Evolutionary conservation across 345 rosid genomes (phyloP).

Genomic region (Isatis tinctoria): DNA sequence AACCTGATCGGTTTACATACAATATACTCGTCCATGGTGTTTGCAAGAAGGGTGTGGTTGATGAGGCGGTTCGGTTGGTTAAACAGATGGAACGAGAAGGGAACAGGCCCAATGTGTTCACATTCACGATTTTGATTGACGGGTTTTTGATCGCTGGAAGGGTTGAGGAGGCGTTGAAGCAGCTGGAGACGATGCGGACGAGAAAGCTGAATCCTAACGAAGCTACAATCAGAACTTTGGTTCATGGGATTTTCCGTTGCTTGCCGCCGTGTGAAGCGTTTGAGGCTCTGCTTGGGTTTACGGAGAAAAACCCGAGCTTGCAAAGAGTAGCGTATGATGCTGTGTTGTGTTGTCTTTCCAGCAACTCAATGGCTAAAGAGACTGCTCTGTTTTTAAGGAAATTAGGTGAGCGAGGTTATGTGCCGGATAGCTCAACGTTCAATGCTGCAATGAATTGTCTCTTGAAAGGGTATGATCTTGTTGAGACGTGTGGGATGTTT

Average conservation of each 20-base stretch:
- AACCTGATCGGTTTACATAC: constrained; percentile 84
- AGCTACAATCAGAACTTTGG: constrained; percentile 74
- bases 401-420: constrained; percentile 44
- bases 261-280: constrained; percentile 50
- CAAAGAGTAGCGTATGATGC: constrained; percentile 55
- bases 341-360: constrained; percentile 58
- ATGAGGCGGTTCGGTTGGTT: constrained; percentile 75
- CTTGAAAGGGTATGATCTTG: constrained; percentile 52
- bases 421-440: constrained; percentile 55
- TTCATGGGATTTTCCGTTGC: constrained; percentile 68
- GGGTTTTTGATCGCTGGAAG: constrained; percentile 76
- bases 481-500: constrained; percentile 52
- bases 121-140: constrained; percentile 69
- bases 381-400: constrained; percentile 51
- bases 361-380: constrained; percentile 63
- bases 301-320: constrained; percentile 46
- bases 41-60: constrained; percentile 71
- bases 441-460: constrained; percentile 59
- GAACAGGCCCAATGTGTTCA: constrained; percentile 63
- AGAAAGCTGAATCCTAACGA: constrained; percentile 61
- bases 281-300: constrained; percentile 42
- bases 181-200: constrained; percentile 52
- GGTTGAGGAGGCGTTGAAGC: constrained; percentile 61
- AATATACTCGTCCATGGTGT: constrained; percentile 89
- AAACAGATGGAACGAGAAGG: constrained; percentile 84